Percentiles rank a stretch among this genome's conserved stretches.
Evolutionary conservation across 164 flowering plant species (phyloP).

Genomic region (Dillenia suffruticosa): DNA sequence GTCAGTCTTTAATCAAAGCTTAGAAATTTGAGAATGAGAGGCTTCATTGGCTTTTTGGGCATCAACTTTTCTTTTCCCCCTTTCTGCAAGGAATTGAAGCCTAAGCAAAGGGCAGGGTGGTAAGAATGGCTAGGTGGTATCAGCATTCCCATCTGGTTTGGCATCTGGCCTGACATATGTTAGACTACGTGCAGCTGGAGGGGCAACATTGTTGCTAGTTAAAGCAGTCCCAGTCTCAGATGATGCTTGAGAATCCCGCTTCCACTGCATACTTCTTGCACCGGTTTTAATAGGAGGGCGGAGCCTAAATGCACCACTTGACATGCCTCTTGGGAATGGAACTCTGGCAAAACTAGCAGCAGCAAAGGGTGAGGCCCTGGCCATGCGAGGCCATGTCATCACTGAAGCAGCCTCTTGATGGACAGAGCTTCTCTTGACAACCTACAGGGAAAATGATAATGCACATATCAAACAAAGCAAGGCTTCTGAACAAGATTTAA

Average conservation of each 20-base stretch:
- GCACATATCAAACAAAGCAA: too few species aligned
- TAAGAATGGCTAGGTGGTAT: constrained; percentile 14
- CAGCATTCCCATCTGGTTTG: constrained; percentile 30
- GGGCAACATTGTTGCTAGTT: constrained; percentile 17
- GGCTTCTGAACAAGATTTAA: too few species aligned
- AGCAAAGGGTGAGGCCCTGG: constrained; percentile 51
- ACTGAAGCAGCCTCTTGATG: constrained; percentile 39
- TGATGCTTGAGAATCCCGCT: constrained; percentile 47
- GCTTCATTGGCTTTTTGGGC: too few species aligned
- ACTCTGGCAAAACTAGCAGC: constrained; percentile 42
- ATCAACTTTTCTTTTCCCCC: background rate
- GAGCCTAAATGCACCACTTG: constrained; percentile 37
- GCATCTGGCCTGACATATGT: constrained; percentile 69
- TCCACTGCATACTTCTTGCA: constrained; percentile 89
- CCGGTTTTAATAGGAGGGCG: too few species aligned
- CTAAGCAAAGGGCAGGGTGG: background rate
- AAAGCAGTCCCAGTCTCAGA: constrained; percentile 20
- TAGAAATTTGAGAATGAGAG: too few species aligned
- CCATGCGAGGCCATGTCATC: constrained; percentile 50
- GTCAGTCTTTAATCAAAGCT: too few species aligned
- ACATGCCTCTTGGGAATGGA: constrained; percentile 55
- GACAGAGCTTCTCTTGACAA: constrained; percentile 52
- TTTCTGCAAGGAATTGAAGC: background rate
- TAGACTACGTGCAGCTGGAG: constrained; percentile 42
- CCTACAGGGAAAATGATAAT: constrained; percentile 28